phyloP scores from a whole-genome alignment of 2,329 filamentous ascomycete species.

The Monilinia vaccinii-corymbosi region DNA sequence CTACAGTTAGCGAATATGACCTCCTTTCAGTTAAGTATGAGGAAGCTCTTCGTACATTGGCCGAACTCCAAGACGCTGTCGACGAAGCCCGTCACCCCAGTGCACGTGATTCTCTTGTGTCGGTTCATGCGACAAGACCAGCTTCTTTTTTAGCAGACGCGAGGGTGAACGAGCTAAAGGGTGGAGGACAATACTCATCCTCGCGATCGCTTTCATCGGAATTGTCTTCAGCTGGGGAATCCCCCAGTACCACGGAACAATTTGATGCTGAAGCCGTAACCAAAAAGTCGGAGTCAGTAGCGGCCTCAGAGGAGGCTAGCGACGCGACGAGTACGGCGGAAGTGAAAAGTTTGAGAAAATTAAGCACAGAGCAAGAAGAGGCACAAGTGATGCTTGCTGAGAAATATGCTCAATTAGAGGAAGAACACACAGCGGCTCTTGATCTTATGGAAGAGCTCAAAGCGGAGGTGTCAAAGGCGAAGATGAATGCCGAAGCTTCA shows the following conservation, averaged over 20 bases:
- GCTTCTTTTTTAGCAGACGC: constrained; percentile 78
- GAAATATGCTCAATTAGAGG: constrained; percentile 76
- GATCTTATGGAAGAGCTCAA: constrained; percentile 88
- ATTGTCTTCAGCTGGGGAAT: constrained; percentile 78
- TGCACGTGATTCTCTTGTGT: constrained; percentile 46
- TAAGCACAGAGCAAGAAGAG: constrained; percentile 69
- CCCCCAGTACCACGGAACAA: constrained; percentile 54
- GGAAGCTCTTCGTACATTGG: constrained; percentile 71
- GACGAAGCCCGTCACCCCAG: constrained; percentile 62
- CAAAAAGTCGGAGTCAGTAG: constrained; percentile 26
- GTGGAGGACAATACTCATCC: constrained; percentile 59
- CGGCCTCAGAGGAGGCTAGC: constrained; percentile 29
- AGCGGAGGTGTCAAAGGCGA: constrained; percentile 73
- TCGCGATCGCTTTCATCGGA: constrained; percentile 92
- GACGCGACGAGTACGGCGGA: constrained; percentile 49
- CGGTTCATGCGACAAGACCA: constrained; percentile 46
- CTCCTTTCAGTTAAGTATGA: constrained; percentile 82
- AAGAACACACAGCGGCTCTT: constrained; percentile 71
- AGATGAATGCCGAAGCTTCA: constrained; percentile 38
- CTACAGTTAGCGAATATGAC: constrained; percentile 71
- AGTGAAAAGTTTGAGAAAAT: constrained; percentile 58
- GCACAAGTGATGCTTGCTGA: constrained; percentile 63
- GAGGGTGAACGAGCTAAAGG: constrained; percentile 61
- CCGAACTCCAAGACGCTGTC: constrained; percentile 75
- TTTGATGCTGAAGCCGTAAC: constrained; percentile 49